Percentiles rank a stretch among this genome's conserved stretches.
phyloP scores from a whole-genome alignment of 1,284 basidiomycete genomes.

The Moesziomyces aphidis region DNA sequence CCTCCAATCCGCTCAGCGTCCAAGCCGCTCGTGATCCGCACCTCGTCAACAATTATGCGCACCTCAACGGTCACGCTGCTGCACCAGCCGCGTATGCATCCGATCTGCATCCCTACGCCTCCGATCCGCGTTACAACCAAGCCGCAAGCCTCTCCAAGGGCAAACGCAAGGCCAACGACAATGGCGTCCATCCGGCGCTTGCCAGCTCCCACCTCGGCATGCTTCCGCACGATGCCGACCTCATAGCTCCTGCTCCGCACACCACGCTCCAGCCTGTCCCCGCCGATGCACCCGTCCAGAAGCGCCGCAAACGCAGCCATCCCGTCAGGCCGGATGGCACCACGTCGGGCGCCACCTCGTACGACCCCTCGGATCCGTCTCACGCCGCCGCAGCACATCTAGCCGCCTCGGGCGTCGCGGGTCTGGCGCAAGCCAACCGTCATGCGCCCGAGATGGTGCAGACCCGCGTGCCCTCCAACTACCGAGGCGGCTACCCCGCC shows the following conservation, averaged over 20 bases:
- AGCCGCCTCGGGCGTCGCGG: constrained; percentile 27
- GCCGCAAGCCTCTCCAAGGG: constrained; percentile 34
- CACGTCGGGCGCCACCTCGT: constrained; percentile 6
- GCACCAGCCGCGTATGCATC: constrained; percentile 20
- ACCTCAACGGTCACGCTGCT: constrained; percentile 31
- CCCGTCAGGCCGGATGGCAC: constrained; percentile 30
- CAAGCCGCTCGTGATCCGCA: constrained; percentile 42
- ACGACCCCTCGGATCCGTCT: constrained; percentile 18
- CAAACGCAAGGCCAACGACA: constrained; percentile 48
- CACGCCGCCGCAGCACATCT: constrained; percentile 14
- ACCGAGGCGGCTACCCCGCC: constrained; percentile 50
- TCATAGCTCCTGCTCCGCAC: constrained; percentile 43
- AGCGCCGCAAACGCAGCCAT: constrained; percentile 47
- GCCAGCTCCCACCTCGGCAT: constrained; percentile 29
- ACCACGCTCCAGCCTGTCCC: constrained; percentile 6
- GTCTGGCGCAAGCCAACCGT: constrained; percentile 24
- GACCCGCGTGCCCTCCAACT: constrained; percentile 36
- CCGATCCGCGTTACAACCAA: constrained; percentile 30
- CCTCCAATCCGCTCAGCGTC: constrained; percentile 46
- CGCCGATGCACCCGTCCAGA: constrained; percentile 18
- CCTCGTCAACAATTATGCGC: constrained; percentile 42
- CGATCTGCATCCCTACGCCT: constrained; percentile 7
- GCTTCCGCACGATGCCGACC: constrained; percentile 46
- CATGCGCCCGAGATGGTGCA: constrained; percentile 32
- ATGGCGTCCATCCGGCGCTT: constrained; percentile 6